A percentile compares a stretch with the other conserved stretches of the same genome.
Evolutionary conservation across 495 filamentous ascomycete species (phyloP).

Genomic region (Penicillium coffeae): DNA sequence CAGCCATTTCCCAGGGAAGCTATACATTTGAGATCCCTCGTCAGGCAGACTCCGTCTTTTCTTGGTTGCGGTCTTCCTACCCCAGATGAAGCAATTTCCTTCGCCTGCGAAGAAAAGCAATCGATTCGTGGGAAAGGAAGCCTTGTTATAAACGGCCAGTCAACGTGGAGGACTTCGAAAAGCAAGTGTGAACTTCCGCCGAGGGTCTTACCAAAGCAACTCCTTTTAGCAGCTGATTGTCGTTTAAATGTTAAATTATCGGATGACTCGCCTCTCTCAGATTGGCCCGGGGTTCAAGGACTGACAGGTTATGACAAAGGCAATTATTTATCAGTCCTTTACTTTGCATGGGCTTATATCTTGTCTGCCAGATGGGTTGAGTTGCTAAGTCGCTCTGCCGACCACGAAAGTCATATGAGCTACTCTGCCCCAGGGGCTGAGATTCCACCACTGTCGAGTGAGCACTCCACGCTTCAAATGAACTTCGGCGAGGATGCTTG

Average conservation of each 20-base stretch:
- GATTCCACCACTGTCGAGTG: not conserved
- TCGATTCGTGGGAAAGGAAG: slow-evolving; percentile 3
- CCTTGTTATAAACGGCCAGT: slow-evolving; percentile 16
- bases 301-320: slow-evolving; percentile 16
- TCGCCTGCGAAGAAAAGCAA: slow-evolving; percentile 17
- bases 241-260: slow-evolving; percentile 13
- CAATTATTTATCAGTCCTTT: slow-evolving; percentile 22
- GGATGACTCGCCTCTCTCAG: slow-evolving; percentile 16
- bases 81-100: slow-evolving; percentile 9
- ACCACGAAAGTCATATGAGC: slow-evolving; percentile 16
- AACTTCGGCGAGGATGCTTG: slow-evolving; percentile 15
- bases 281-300: slow-evolving; percentile 22
- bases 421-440: slow-evolving; percentile 1
- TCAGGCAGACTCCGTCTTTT: slow-evolving; percentile 18
- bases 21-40: slow-evolving; percentile 14
- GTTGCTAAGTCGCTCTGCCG: slow-evolving; percentile 17
- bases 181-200: slow-evolving; percentile 13
- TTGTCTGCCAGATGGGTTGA: slow-evolving; percentile 25
- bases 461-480: slow-evolving; percentile 13
- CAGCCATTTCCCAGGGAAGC: slow-evolving; percentile 9
- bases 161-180: slow-evolving; percentile 23
- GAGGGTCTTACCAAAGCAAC: slow-evolving; percentile 14
- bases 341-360: slow-evolving; percentile 28
- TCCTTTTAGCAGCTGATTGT: slow-evolving; percentile 12
- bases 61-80: slow-evolving; percentile 15